Evolutionary conservation across 257 asterid species (phyloP).

Genomic region (Anisodus acutangulus): DNA sequence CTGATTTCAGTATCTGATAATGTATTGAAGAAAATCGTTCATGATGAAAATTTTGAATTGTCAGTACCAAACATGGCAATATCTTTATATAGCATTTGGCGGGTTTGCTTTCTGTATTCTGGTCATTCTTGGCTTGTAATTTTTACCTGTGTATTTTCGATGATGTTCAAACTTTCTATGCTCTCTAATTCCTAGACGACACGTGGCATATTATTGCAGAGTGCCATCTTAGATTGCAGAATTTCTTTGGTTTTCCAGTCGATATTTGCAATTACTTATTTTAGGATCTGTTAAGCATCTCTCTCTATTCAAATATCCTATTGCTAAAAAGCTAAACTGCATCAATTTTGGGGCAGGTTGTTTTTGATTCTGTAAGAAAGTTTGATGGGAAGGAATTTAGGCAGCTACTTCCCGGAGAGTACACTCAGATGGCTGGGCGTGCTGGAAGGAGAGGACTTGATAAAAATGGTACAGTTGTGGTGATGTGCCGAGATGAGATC

Average conservation of each 20-base stretch:
- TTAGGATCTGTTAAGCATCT: neutral
- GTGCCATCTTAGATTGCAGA: conserved; percentile 12
- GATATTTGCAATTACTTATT: conserved; percentile 2
- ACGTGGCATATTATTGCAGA: neutral
- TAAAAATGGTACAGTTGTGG: conserved; percentile 88
- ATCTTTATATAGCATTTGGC: neutral
- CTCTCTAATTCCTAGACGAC: conserved; percentile 6
- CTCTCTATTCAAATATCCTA: conserved; percentile 4
- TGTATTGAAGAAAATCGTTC: conserved; percentile 15
- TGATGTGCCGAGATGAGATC: conserved; percentile 92
- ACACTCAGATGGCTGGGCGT: conserved; percentile 99
- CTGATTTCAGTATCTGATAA: conserved; percentile 2
- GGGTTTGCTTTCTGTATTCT: conserved; percentile 1
- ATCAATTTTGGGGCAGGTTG: conserved; percentile 68
- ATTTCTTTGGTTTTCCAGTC: conserved; percentile 7
- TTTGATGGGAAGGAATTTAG: conserved; percentile 95
- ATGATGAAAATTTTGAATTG: neutral
- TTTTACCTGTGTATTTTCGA: conserved; percentile 6
- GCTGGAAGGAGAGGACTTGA: conserved; percentile 99
- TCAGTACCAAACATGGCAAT: neutral
- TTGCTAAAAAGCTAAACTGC: conserved; percentile 1
- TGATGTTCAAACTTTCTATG: conserved; percentile 13
- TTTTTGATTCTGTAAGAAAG: conserved; percentile 87
- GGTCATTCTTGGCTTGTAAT: neutral
- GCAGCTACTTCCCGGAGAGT: conserved; percentile 93